Conservation (phyloP, 371 early-diverging fungal genomes). For the Rhizomucor pusillus region DNA sequence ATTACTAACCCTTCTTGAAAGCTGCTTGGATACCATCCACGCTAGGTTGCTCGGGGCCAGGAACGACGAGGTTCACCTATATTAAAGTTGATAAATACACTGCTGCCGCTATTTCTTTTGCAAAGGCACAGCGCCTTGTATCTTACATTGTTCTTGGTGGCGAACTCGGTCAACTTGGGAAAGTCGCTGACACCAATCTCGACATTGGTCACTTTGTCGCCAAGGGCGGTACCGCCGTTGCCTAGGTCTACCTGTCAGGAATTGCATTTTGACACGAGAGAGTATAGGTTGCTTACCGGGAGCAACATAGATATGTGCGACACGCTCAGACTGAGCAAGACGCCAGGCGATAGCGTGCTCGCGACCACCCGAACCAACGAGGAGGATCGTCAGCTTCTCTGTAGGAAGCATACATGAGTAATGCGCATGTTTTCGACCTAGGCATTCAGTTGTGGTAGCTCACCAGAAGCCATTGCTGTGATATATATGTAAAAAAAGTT, state of each 20-base stretch:
- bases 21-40: conserved; percentile 86
- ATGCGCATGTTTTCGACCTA: too few relatives aligned
- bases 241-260: conserved; percentile 45
- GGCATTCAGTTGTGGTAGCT: too few relatives aligned
- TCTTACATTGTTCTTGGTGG: conserved; percentile 71
- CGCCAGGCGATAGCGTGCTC: conserved; percentile 97
- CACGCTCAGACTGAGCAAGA: conserved; percentile 74
- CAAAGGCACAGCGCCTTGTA: not conserved
- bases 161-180: conserved; percentile 74
- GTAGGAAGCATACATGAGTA: not conserved
- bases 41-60: conserved; percentile 97
- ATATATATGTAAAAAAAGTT: too few relatives aligned
- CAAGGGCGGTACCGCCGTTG: conserved; percentile 89
- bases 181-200: conserved; percentile 73
- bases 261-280: not conserved
- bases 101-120: not conserved
- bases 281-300: conserved; percentile 63
- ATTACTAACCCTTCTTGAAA: conserved; percentile 74
- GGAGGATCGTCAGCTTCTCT: conserved; percentile 73
- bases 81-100: not conserved
- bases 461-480: too few relatives aligned
- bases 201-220: conserved; percentile 79
- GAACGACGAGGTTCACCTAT: conserved; percentile 78
- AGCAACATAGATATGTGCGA: conserved; percentile 85
- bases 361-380: conserved; percentile 94